Evolutionary conservation across 257 asterid genomes (phyloP).

Genomic region (Mentha longifolia): DNA sequence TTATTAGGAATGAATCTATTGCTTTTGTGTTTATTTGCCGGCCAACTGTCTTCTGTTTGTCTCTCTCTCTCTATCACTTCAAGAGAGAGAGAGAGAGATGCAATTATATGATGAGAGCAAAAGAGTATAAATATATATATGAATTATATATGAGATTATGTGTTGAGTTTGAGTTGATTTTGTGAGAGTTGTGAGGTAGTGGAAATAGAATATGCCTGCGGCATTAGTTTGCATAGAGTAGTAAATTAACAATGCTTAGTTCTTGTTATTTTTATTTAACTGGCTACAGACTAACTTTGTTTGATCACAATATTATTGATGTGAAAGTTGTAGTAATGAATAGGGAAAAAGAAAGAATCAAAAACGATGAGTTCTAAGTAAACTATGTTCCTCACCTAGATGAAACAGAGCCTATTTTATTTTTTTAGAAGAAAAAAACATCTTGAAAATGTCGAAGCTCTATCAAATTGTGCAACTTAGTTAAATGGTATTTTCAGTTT

Average conservation of each 20-base stretch:
- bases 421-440: too few species aligned
- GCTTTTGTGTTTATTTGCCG: slow-evolving; percentile 43
- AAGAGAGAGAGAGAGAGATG: neutral
- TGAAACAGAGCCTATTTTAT: neutral
- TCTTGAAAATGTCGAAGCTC: neutral
- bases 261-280: slow-evolving; percentile 19
- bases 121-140: too few species aligned
- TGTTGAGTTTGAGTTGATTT: neutral
- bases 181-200: neutral
- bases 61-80: neutral
- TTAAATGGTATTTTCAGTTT: too few species aligned
- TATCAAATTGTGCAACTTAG: neutral
- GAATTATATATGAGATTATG: too few species aligned
- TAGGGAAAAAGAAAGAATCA: too few species aligned
- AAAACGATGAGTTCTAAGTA: neutral
- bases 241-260: neutral
- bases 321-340: neutral
- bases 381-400: neutral
- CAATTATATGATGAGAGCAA: too few species aligned
- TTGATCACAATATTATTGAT: slow-evolving; percentile 17
- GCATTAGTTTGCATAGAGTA: slow-evolving; percentile 10
- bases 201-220: slow-evolving; percentile 19
- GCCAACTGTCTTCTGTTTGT: slow-evolving; percentile 44
- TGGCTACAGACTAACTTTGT: neutral
- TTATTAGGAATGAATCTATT: slow-evolving; percentile 24